These are phyloP conservation scores for Russula vinacea DNA, from an alignment of 768 basidiomycete species.

Conservation along the genomic window DNA sequence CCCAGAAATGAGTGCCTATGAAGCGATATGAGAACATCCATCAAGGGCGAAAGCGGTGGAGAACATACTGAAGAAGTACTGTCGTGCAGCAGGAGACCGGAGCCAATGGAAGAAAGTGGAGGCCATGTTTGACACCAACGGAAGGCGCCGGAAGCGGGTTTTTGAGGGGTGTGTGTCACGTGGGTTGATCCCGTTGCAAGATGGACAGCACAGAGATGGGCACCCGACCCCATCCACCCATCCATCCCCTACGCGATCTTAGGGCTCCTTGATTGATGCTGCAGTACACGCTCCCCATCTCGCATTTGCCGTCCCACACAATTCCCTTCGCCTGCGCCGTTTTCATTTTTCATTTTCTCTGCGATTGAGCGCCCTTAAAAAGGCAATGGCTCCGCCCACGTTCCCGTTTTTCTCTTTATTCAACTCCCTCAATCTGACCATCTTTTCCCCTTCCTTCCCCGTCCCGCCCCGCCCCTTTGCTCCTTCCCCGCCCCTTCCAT, in stretches of 20 bases:
- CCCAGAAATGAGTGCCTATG: conserved; percentile 96
- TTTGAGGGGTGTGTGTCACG: background rate
- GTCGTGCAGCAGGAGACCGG: conserved; percentile 84
- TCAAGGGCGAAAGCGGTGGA: conserved; percentile 1
- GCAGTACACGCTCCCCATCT: background rate
- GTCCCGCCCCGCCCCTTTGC: background rate
- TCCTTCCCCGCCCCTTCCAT: background rate
- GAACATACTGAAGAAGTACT: conserved; percentile 91
- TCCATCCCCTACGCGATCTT: background rate
- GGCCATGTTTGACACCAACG: conserved; percentile 50
- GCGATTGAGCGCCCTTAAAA: conserved; percentile 16
- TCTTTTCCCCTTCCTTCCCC: background rate
- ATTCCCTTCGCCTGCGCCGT: background rate
- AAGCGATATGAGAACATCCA: conserved; percentile 30
- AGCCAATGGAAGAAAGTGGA: conserved; percentile 86
- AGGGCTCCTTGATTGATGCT: background rate
- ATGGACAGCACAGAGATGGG: background rate
- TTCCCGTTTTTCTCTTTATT: conserved; percentile 14
- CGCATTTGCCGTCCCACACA: background rate
- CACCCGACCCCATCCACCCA: background rate
- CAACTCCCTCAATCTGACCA: conserved; percentile 7
- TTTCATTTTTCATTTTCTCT: background rate
- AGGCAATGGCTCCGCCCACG: conserved; percentile 29
- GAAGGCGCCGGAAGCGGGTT: too few relatives aligned
- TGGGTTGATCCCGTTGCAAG: background rate